Evolutionary conservation across 1,139 yeast species (phyloP).

Genomic region (Arxiozyma slooffiae): DNA sequence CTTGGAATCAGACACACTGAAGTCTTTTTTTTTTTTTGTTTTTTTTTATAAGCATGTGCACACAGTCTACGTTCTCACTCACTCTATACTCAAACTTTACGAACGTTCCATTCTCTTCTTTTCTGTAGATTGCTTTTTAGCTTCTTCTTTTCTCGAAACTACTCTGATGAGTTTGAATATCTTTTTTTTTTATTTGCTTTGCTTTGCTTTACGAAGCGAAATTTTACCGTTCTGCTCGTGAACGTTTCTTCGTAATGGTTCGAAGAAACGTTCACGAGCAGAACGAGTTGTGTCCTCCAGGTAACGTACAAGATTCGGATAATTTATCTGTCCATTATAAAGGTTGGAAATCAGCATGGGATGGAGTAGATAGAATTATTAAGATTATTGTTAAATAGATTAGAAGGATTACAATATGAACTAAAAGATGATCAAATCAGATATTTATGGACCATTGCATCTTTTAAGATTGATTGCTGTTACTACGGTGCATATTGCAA

Average conservation of each 20-base stretch:
- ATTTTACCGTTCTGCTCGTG: no score
- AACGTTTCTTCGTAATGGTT: constrained; percentile 14
- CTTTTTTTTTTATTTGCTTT: constrained; percentile 25
- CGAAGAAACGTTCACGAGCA: constrained; percentile 13
- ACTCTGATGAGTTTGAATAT: neutral
- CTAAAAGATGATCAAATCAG: constrained; percentile 3
- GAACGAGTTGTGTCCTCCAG: constrained; percentile 34
- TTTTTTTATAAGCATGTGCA: no score
- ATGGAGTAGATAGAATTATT: constrained; percentile 62
- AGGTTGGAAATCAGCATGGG: constrained; percentile 96
- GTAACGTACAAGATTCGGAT: constrained; percentile 32
- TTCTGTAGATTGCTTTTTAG: neutral
- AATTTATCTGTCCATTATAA: constrained; percentile 76
- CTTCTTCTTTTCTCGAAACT: neutral
- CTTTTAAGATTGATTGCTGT: constrained; percentile 62
- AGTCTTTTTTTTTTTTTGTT: no score
- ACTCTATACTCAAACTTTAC: neutral
- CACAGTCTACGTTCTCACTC: neutral
- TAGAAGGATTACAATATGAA: constrained; percentile 74
- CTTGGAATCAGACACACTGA: no score
- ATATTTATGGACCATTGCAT: constrained; percentile 68
- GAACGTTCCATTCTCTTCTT: neutral
- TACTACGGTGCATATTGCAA: constrained; percentile 71
- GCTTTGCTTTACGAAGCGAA: constrained; percentile 87
- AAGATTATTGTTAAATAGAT: constrained; percentile 63